Evolutionary conservation across 495 filamentous ascomycete genomes (phyloP).

Genomic region (Amniculicola lignicola): DNA sequence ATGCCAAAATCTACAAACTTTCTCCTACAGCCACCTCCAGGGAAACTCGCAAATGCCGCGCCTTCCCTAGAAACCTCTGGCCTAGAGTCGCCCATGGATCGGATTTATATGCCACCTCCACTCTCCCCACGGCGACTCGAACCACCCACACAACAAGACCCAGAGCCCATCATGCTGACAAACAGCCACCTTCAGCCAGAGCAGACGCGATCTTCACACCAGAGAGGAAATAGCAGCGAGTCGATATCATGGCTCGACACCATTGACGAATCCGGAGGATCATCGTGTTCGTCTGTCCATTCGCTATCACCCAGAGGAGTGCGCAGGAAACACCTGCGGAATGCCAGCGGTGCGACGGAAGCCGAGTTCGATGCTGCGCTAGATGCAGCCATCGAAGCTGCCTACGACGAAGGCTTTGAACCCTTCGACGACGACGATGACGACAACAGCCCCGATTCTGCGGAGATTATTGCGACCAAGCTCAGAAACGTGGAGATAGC

Average conservation of each 20-base stretch:
- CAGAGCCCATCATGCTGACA: conserved; percentile 27
- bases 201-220: conserved; percentile 43
- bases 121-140: conserved; percentile 57
- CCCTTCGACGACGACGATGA: conserved; percentile 59
- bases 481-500: conserved; percentile 67
- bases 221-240: conserved; percentile 62
- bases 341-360: conserved; percentile 71
- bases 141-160: conserved; percentile 29
- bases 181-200: conserved; percentile 36
- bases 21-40: conserved; percentile 30
- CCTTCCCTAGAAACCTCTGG: conserved; percentile 7
- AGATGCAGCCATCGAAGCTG: conserved; percentile 93
- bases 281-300: conserved; percentile 69
- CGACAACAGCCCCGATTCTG: conserved; percentile 28
- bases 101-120: conserved; percentile 60
- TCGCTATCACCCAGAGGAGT: conserved; percentile 72
- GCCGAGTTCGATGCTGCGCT: conserved; percentile 93
- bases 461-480: conserved; percentile 30
- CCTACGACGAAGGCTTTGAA: conserved; percentile 90
- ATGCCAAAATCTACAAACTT: conserved; percentile 26
- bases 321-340: conserved; percentile 62
- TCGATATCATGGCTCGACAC: conserved; percentile 94
- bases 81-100: conserved; percentile 38
- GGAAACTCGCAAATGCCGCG: conserved; percentile 9
- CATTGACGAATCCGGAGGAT: conserved; percentile 90